Base-by-base conservation (phyloP, 371 early-diverging fungal genomes). In the Catenaria anguillulae region DNA sequence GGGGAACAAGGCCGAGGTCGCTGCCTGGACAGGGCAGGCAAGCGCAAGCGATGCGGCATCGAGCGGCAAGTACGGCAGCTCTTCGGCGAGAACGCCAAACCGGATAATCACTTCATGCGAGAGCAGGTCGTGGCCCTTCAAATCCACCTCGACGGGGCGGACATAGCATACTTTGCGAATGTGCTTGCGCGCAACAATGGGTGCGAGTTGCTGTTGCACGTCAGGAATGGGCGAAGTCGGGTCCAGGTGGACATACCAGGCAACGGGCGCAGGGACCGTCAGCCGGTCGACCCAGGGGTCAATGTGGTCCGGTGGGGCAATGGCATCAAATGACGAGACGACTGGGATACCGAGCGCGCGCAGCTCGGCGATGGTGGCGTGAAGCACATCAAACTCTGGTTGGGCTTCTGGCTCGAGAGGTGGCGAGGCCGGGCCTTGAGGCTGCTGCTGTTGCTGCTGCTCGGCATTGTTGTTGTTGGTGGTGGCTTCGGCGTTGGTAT, bases 41-140 rank as follows among this genome's bases (percentile, higher is more conserved):
- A n/a, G n/a, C 52, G 52, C 26, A 1, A 50, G 29, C 3, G 52
- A 15, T 2, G 52, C 15, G 5, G 52, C 52, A 2, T 29, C 52
- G 52, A 50, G 52, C 52, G 52, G 52, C 4, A 50, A 12, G 52
- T 50, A 50, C 29, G 52, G 52, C 52, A 50, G 31, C 29, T 50
- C 52, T 31, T 50, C 52, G 26, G 52, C 52, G 29, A 50, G 52
- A 15, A 29, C 52, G 52, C 52, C 52, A 31, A 29, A 50, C 15
- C 52, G 52, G 29, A 29, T 31, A 17, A 50, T 13, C 29, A 50
- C 52, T 31, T 50, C 52, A 31, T 50, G 52, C 2, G 8, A 8
- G 29, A 50, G 31, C 31, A 50, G 52, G 40, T 17, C 17, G 40
- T 17, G 10, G 17, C 10, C 40, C 10, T 10, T 10, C 5, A 40